A percentile compares a stretch with the other conserved stretches of the same genome.
Conservation (phyloP, 1,284 basidiomycete genomes). For the Marasmius sp. region DNA sequence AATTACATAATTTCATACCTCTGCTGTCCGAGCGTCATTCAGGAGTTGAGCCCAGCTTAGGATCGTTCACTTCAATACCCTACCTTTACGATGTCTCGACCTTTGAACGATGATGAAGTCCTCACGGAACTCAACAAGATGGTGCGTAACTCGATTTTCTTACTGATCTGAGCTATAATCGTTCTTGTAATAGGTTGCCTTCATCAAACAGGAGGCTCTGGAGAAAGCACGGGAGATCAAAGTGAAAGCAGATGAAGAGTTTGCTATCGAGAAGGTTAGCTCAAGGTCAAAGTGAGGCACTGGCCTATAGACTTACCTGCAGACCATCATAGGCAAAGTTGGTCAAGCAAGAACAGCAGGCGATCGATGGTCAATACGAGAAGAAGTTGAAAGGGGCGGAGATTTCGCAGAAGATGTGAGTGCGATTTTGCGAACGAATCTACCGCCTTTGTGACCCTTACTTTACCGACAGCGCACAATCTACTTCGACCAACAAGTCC, state of each 20-base stretch:
- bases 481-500: slow-evolving; percentile 94
- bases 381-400: slow-evolving; percentile 94
- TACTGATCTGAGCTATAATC: not conserved
- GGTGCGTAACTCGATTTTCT: slow-evolving; percentile 47
- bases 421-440: slow-evolving; percentile 9
- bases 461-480: slow-evolving; percentile 72
- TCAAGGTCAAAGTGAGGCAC: not conserved
- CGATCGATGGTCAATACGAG: slow-evolving; percentile 89
- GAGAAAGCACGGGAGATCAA: slow-evolving; percentile 97
- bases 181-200: slow-evolving; percentile 68
- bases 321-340: slow-evolving; percentile 79
- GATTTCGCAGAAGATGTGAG: slow-evolving; percentile 93
- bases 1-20: no score
- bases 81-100: slow-evolving; percentile 52
- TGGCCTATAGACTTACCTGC: not conserved
- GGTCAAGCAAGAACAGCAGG: slow-evolving; percentile 90
- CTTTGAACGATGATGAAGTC: slow-evolving; percentile 95
- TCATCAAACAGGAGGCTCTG: slow-evolving; percentile 95
- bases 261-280: slow-evolving; percentile 90
- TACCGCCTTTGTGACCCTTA: slow-evolving; percentile 2
- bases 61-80: not conserved
- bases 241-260: slow-evolving; percentile 97
- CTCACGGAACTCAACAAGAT: slow-evolving; percentile 99
- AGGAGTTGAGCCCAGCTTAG: no score
- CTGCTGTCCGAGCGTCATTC: no score